Conservation (phyloP, 2,329 filamentous ascomycete species). For the Raffaelea deltoideospora region DNA sequence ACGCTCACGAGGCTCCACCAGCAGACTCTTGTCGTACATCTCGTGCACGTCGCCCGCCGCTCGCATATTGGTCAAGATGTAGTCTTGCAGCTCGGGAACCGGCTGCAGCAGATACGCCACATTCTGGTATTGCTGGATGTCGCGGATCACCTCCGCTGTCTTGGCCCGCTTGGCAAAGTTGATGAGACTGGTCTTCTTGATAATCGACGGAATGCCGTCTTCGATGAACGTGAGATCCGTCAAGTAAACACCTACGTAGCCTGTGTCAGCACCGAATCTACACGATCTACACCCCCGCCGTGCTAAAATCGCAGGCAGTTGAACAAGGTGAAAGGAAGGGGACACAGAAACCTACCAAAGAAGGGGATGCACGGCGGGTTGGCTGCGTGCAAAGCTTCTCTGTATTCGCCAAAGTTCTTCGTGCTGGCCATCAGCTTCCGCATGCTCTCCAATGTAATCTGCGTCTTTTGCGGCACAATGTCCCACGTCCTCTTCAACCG, state of each 20-base stretch:
- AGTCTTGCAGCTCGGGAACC: conserved; percentile 86
- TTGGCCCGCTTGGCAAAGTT: conserved; percentile 98
- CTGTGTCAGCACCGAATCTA: too few species aligned
- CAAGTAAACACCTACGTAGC: conserved; percentile 73
- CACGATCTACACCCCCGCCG: too few species aligned
- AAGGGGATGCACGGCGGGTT: conserved; percentile 97
- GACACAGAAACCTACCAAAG: conserved; percentile 53
- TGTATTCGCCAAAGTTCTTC: conserved; percentile 95
- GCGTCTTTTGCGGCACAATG: conserved; percentile 75
- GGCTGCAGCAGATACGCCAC: conserved; percentile 86
- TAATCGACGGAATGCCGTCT: conserved; percentile 85
- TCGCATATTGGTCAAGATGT: conserved; percentile 93
- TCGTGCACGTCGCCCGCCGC: conserved; percentile 91
- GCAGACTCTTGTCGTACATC: conserved; percentile 96
- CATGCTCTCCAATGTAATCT: conserved; percentile 73
- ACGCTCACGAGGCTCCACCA: conserved; percentile 84
- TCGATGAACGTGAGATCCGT: conserved; percentile 98
- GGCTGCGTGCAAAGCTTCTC: conserved; percentile 79
- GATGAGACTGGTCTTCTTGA: conserved; percentile 92
- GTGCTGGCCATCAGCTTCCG: conserved; percentile 90
- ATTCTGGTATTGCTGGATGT: conserved; percentile 98
- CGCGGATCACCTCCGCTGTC: conserved; percentile 93
- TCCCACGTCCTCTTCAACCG: conserved; percentile 89
- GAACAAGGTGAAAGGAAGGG: too few species aligned
- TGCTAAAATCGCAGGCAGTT: too few species aligned